These are phyloP conservation scores for Termitomyces titanicus DNA, from an alignment of 768 basidiomycete species.

Conservation along the genomic window DNA sequence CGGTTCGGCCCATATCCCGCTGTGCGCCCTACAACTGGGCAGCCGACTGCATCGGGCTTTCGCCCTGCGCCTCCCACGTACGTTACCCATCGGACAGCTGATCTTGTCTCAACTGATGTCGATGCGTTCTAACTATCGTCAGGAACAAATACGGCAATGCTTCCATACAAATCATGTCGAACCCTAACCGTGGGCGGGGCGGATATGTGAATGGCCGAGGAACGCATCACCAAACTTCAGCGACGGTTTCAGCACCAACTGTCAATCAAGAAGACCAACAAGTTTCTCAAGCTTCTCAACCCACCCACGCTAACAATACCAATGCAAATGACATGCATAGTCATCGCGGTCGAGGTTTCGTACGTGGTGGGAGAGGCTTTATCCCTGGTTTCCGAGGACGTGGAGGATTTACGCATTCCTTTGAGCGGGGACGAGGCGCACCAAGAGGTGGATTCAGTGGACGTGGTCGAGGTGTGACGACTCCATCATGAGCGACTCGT, in stretches of 20 bases:
- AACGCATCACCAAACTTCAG: constrained; percentile 16
- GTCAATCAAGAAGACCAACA: constrained; percentile 9
- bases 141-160: constrained; percentile 18
- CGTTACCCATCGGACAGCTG: constrained; percentile 23
- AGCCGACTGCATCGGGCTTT: constrained; percentile 59
- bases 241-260: background rate
- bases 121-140: background rate
- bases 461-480: constrained; percentile 29
- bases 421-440: constrained; percentile 30
- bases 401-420: constrained; percentile 21
- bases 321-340: constrained; percentile 15
- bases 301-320: background rate
- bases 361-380: constrained; percentile 26
- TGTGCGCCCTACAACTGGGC: constrained; percentile 52
- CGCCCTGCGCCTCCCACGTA: constrained; percentile 43
- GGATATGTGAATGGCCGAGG: constrained; percentile 33
- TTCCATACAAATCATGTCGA: constrained; percentile 70
- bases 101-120: background rate
- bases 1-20: constrained; percentile 63
- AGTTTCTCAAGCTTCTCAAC: constrained; percentile 1
- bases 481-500: constrained; percentile 19
- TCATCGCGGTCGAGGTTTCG: constrained; percentile 21
- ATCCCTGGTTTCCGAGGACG: constrained; percentile 27
- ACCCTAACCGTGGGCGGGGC: constrained; percentile 57
- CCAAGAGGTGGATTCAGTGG: constrained; percentile 33